Evolutionary conservation across 352 stramenopile genomes (phyloP).

Genomic region (Peronospora destructor): DNA sequence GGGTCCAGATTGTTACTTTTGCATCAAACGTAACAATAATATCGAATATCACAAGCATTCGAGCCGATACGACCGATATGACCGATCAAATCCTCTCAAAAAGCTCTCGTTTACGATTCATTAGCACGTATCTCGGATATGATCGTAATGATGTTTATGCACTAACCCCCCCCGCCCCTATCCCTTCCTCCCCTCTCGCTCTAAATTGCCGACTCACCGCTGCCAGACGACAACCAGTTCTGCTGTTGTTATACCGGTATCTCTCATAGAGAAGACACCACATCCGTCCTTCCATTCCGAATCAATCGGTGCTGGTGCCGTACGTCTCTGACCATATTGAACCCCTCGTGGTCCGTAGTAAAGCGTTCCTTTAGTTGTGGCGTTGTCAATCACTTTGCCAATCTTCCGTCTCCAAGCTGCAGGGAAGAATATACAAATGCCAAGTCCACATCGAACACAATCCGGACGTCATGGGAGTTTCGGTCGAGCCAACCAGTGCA

Average conservation of each 20-base stretch:
- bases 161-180: not conserved
- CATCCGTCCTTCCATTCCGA: not conserved
- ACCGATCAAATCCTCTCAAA: too few species aligned
- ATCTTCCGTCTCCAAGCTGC: not conserved
- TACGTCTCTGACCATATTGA: not conserved
- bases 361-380: not conserved
- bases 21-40: not conserved
- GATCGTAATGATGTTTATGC: too few species aligned
- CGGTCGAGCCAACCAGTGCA: conserved; percentile 12
- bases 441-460: conserved; percentile 16
- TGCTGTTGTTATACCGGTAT: not conserved
- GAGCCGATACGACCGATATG: too few species aligned
- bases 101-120: not conserved
- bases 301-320: not conserved
- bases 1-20: not conserved
- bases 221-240: not conserved
- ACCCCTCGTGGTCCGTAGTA: not conserved
- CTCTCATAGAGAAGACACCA: not conserved
- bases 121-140: conserved; percentile 3
- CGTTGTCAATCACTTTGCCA: not conserved
- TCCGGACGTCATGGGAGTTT: conserved; percentile 15
- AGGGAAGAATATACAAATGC: conserved; percentile 9
- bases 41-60: not conserved
- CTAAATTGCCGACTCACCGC: too few species aligned
- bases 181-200: conserved; percentile 15